Evolutionary conservation across 2,329 filamentous ascomycete species (phyloP), one percentile per base, ranked within the genome.

Genomic region (Colletotrichum paranaense): DNA sequence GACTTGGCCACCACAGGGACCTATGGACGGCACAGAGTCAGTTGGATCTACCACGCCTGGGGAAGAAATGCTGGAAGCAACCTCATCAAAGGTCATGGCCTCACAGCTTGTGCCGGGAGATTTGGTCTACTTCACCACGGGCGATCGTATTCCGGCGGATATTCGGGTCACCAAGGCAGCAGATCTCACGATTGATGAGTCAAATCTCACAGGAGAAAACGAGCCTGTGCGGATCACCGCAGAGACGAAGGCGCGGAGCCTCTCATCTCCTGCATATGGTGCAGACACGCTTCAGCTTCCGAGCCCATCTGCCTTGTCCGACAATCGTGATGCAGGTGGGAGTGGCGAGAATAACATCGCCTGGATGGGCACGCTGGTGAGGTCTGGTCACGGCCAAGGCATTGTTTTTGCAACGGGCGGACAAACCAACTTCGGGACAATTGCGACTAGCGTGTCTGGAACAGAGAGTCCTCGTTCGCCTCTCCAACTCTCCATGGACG

Each of bases 341-440:
- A 94, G 93, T 74, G 92, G 93, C 67, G 91, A 92, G 77, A 94
- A 93, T 78, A 98, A 99, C 79, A 95, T 99, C 81, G 97, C 95
- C 2, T 98, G 98, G 82, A 98, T 99, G 95, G 97, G 97, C 32
- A 99, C 97, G 3, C 84, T 99, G 76, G 95, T 99, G 42, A 94
- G 96, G 76, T 98, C 96, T 46, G 97, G 97, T 12, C 93, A 99
- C 79, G 97, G 97, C 0, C 95, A 98, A 81, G 97, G 97, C 56
- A 92, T 99, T 76, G 97, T 99, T n/a, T 97, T 98, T 81, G 95
- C 95, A 9, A 99, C 97, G 7, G 97, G 97, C 68, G 93, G 94
- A 38, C 91, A 94, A 72, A 99, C 97, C 0, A 95, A 98, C 78
- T 98, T 99, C 82, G 97, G 97, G 55, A 96, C 95, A 62, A 99